Percentiles rank a stretch among this genome's conserved stretches.
phyloP scores from a whole-genome alignment of 768 basidiomycete species.

The Lentinula lateritia region DNA sequence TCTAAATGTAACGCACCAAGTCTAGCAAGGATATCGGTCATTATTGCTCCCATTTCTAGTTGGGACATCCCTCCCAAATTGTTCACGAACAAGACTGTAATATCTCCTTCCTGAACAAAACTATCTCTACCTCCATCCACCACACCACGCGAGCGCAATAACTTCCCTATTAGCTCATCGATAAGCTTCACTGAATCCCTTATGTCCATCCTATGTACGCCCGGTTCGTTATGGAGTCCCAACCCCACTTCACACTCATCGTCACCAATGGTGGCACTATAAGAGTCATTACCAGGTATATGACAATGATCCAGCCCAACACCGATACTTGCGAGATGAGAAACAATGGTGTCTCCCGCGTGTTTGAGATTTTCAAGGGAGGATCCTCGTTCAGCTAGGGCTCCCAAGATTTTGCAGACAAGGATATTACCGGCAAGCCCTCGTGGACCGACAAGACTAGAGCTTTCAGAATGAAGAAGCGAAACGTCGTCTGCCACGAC shows the following conservation, averaged over 20 bases:
- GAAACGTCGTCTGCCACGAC: slow-evolving; percentile 56
- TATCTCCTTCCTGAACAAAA: slow-evolving; percentile 28
- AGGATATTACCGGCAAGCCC: slow-evolving; percentile 42
- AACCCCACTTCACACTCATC: slow-evolving; percentile 43
- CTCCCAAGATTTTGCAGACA: slow-evolving; percentile 54
- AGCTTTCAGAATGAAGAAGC: slow-evolving; percentile 21
- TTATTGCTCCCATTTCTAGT: slow-evolving; percentile 47
- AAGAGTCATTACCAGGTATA: slow-evolving; percentile 34
- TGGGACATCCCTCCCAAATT: slow-evolving; percentile 34
- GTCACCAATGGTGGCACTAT: slow-evolving; percentile 12
- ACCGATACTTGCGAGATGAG: slow-evolving; percentile 28
- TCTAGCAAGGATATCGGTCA: slow-evolving; percentile 35
- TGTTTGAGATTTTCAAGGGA: slow-evolving; percentile 25
- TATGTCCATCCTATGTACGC: slow-evolving; percentile 28
- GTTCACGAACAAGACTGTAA: slow-evolving; percentile 30
- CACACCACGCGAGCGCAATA: slow-evolving; percentile 20
- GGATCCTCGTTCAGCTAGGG: slow-evolving; percentile 36
- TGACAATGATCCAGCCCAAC: slow-evolving; percentile 52
- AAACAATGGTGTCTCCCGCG: slow-evolving; percentile 28
- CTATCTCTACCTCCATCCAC: slow-evolving; percentile 13
- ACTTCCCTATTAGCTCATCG: slow-evolving; percentile 24
- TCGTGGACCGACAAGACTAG: slow-evolving; percentile 39
- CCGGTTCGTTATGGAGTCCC: slow-evolving; percentile 55
- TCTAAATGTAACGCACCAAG: slow-evolving; percentile 30
- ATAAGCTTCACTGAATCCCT: slow-evolving; percentile 26